Evolutionary conservation across 306 rosid species (phyloP).

Genomic region (Sicyos edulis): DNA sequence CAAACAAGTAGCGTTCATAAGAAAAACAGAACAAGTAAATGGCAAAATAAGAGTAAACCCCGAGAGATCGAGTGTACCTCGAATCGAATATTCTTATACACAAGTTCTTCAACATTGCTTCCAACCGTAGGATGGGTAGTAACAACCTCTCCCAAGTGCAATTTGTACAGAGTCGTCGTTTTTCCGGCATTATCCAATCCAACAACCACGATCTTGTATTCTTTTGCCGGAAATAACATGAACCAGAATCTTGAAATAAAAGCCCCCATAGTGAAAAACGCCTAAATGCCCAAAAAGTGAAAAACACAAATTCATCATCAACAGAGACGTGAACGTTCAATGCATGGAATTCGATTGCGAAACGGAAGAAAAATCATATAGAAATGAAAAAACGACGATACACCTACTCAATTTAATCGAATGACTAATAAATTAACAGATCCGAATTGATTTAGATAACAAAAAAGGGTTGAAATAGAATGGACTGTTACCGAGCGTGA

Average conservation of each 20-base stretch:
- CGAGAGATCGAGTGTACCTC: constrained; percentile 44
- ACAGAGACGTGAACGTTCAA: neutral
- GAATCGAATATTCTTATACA: constrained; percentile 87
- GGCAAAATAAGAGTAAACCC: neutral
- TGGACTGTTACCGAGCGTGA: neutral
- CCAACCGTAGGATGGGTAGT: constrained; percentile 97
- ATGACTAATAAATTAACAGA: constrained; percentile 2
- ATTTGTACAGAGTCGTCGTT: constrained; percentile 91
- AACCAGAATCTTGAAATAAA: constrained; percentile 75
- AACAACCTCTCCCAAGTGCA: constrained; percentile 96
- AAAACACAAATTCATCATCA: neutral
- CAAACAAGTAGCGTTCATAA: neutral
- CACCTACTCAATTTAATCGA: neutral
- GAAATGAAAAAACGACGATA: no score
- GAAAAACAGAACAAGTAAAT: neutral
- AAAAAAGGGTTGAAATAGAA: neutral
- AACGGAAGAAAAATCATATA: neutral
- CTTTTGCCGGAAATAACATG: constrained; percentile 88
- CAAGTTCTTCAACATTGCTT: constrained; percentile 95
- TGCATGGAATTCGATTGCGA: neutral
- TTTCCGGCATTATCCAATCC: constrained; percentile 96
- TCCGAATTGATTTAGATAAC: neutral
- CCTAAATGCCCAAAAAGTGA: constrained; percentile 25
- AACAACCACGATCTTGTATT: constrained; percentile 89
- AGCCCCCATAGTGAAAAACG: constrained; percentile 61